Evolutionary conservation across 805 yeast species (phyloP), one percentile per base, ranked within the genome.

Genomic region (Candida lessepsii): DNA sequence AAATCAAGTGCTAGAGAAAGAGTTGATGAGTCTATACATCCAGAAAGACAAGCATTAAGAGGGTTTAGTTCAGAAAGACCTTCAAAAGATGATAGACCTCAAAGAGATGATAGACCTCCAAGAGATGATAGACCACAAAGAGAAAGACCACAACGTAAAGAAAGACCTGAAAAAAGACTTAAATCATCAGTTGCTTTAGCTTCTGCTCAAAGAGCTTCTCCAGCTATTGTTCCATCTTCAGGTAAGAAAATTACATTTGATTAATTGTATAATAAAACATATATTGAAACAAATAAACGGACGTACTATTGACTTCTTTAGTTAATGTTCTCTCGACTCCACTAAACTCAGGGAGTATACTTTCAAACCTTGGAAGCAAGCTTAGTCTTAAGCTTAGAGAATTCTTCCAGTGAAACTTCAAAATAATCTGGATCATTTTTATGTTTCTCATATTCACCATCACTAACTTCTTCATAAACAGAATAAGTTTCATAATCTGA

Each of bases 111-210:
- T 54, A 53, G 37, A 54, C 61, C 4, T 61, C 26, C 21, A 52
- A 62, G 7, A 61, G 23, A 16, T 35, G 29, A 15, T 13, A 27
- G 34, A 25, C 47, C 47, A 31, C n/a, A n/a, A n/a, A 35, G 40
- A 44, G 41, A 28, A 47, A 27, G n/a, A 18, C 26, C 26, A 20
- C 7, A 21, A 34, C 37, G 41, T 27, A 40, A 49, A 17, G 43
- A 47, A 31, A 53, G 50, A 39, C 35, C 47, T 8, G 70, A 71
- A 45, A 71, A 71, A 45, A 71, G 89, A 62, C 58, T 75, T 41
- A 79, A 76, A 49, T 83, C 97, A 7, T 90, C 96, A 33, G 76
- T 86, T 31, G 96, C 96, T 0, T 72, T 91, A 52, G 91, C 96
- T 2, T 71, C 71, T 11, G 96, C 98, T 3, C 95, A 78, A 65